Percentiles rank a stretch among this genome's conserved stretches.
Conservation (phyloP, 768 basidiomycete genomes). For the Termitomyces bulborhizus region DNA sequence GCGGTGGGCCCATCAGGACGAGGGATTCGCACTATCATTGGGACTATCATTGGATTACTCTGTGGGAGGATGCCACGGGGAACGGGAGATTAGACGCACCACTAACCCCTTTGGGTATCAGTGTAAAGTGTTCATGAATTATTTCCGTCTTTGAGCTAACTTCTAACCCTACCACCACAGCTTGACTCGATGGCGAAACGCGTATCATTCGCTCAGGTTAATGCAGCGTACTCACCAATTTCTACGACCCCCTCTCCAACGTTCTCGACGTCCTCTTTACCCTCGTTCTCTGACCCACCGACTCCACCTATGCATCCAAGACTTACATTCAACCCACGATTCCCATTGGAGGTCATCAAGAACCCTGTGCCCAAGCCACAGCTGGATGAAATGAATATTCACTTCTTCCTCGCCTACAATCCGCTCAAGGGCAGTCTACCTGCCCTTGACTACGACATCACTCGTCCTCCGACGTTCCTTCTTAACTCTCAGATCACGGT, state of each 20-base stretch:
- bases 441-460: conserved; percentile 32
- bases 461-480: conserved; percentile 24
- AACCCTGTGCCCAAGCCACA: conserved; percentile 19
- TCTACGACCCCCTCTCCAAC: conserved; percentile 32
- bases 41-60: not conserved
- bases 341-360: conserved; percentile 11
- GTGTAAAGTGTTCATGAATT: conserved; percentile 6
- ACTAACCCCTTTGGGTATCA: conserved; percentile 10
- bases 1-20: conserved; percentile 1
- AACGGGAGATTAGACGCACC: conserved; percentile 1
- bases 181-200: conserved; percentile 26
- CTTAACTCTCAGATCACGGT: conserved; percentile 17
- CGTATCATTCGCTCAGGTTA: conserved; percentile 35
- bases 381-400: conserved; percentile 31
- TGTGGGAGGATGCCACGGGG: conserved; percentile 2
- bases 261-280: conserved; percentile 27
- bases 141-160: conserved; percentile 3
- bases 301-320: conserved; percentile 27
- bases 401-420: conserved; percentile 33
- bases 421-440: conserved; percentile 23
- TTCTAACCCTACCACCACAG: conserved; percentile 11
- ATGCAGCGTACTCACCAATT: conserved; percentile 28
- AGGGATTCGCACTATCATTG: not conserved
- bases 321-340: conserved; percentile 25
- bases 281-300: conserved; percentile 27